A percentile compares a stretch with the other conserved stretches of the same genome.
These are phyloP conservation scores for Blastomyces silverae DNA, from an alignment of 2,329 filamentous ascomycete genomes.

Conservation along the genomic window DNA sequence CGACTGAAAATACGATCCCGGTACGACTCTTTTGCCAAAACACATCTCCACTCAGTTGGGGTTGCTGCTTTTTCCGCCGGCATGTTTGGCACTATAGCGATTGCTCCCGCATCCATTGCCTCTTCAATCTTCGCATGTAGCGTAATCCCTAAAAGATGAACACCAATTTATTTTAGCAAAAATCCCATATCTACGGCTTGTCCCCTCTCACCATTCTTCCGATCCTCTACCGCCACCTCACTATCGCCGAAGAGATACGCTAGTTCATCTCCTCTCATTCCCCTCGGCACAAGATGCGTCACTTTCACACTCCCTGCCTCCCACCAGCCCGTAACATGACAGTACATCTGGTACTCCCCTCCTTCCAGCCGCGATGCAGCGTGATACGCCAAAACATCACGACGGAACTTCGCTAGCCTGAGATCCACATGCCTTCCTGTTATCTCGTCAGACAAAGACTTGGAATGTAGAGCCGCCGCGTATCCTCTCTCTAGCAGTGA, in stretches of 20 bases:
- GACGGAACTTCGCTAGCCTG: conserved; percentile 7
- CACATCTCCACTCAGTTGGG: conserved; percentile 17
- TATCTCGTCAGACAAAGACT: not conserved
- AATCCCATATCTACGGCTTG: not conserved
- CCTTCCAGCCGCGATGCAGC: conserved; percentile 10
- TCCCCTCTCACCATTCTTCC: conserved; percentile 18
- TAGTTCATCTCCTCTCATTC: conserved; percentile 17
- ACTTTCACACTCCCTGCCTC: conserved; percentile 15
- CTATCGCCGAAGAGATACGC: conserved; percentile 21
- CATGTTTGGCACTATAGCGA: conserved; percentile 20
- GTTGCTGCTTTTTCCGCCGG: conserved; percentile 7
- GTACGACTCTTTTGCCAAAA: conserved; percentile 17
- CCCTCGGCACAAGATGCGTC: conserved; percentile 20
- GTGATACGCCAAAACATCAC: conserved; percentile 10
- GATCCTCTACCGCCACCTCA: conserved; percentile 17
- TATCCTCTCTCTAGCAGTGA: not conserved
- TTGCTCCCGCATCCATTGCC: conserved; percentile 17
- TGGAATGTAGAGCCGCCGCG: not conserved
- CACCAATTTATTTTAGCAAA: not conserved
- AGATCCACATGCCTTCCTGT: not conserved
- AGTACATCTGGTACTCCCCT: conserved; percentile 11
- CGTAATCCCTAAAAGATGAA: conserved; percentile 11
- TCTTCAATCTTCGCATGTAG: conserved; percentile 15
- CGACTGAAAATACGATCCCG: conserved; percentile 15
- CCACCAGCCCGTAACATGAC: conserved; percentile 15